These are phyloP conservation scores for Ceratocystis alfenasii DNA, from an alignment of 2,329 filamentous ascomycete genomes.

Conservation along the genomic window DNA sequence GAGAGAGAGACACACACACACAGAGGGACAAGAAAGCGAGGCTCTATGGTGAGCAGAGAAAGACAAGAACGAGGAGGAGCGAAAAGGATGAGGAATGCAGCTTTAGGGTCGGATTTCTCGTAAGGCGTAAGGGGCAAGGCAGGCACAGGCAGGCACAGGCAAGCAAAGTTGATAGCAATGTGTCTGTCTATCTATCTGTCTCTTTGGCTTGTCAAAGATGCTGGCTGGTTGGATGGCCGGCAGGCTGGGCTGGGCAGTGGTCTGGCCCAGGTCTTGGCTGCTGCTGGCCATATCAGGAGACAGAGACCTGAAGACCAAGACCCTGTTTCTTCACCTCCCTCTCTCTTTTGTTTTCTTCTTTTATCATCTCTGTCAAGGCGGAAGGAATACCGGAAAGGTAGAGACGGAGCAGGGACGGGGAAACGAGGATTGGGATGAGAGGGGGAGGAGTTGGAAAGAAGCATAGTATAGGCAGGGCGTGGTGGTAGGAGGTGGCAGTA, in stretches of 20 bases:
- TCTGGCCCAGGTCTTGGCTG: no score
- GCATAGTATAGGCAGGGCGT: background rate
- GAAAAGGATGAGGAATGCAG: background rate
- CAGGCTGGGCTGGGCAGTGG: no score
- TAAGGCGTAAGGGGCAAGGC: constrained; percentile 1
- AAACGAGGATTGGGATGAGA: background rate
- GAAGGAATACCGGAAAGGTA: constrained; percentile 7
- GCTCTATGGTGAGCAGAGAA: background rate
- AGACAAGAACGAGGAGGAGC: background rate
- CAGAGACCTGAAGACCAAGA: no score
- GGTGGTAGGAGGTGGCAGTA: no score
- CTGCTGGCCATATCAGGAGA: no score
- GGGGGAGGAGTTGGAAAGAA: background rate
- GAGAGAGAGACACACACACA: background rate
- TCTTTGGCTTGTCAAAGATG: no score
- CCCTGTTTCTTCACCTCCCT: background rate
- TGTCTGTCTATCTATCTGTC: no score
- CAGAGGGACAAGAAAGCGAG: background rate
- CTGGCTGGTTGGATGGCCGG: no score
- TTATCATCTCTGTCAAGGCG: background rate
- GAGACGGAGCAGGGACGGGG: constrained; percentile 4
- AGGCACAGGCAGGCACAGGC: background rate
- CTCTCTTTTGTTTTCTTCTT: background rate
- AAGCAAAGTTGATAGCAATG: no score
- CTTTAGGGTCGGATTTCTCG: background rate